Conservation (phyloP, 2,329 filamentous ascomycete genomes). For the Fusarium irregulare region DNA sequence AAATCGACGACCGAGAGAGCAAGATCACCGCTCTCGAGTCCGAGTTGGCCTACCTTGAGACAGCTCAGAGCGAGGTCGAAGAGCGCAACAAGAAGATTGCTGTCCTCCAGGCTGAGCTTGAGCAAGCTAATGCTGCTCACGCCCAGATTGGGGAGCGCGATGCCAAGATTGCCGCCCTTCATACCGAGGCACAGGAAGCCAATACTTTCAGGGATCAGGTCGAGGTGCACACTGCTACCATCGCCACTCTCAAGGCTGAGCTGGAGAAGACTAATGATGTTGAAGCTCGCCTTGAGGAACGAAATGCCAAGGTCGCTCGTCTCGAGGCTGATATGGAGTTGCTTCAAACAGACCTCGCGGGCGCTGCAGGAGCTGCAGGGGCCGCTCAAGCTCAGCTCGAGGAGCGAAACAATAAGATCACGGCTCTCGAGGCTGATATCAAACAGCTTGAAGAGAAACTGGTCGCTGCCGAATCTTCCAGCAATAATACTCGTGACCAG, state of each 20-base stretch:
- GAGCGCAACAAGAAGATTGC: conserved; percentile 33
- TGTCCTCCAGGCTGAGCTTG: conserved; percentile 50
- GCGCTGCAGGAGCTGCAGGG: conserved; percentile 33
- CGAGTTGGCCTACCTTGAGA: conserved; percentile 33
- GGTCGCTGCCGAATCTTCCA: conserved; percentile 52
- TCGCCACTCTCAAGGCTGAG: conserved; percentile 38
- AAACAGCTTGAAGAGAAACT: conserved; percentile 44
- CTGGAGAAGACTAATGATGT: conserved; percentile 29
- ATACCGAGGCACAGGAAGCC: conserved; percentile 35
- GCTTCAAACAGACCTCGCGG: conserved; percentile 34
- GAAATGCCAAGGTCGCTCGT: conserved; percentile 35
- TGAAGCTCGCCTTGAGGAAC: conserved; percentile 34
- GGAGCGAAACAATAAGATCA: conserved; percentile 58
- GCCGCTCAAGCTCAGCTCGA: conserved; percentile 37
- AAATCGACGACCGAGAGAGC: conserved; percentile 40
- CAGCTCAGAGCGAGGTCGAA: conserved; percentile 34
- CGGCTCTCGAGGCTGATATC: conserved; percentile 54
- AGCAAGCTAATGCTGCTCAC: conserved; percentile 31
- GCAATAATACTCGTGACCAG: conserved; percentile 52
- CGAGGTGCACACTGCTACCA: conserved; percentile 36
- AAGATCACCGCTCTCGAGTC: conserved; percentile 37
- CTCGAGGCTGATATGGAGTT: conserved; percentile 52
- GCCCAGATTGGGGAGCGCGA: conserved; percentile 29
- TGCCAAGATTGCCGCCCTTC: conserved; percentile 27
- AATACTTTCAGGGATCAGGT: conserved; percentile 26